Percentiles rank a stretch among this genome's conserved stretches.
These are phyloP conservation scores for Cyclostephanos invisitatus DNA, from an alignment of 108 stramenopile species.

Conservation along the genomic window DNA sequence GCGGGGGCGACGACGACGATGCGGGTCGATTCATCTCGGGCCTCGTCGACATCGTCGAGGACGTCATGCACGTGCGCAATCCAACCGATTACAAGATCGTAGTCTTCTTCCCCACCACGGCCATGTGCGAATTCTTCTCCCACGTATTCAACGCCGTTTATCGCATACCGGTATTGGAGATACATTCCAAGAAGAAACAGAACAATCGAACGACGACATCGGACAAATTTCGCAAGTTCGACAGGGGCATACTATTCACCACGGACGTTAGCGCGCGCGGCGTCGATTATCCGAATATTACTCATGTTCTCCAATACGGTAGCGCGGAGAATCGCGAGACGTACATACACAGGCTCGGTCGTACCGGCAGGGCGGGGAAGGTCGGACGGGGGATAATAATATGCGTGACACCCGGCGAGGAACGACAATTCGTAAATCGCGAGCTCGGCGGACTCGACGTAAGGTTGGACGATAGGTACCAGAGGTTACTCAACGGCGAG, in stretches of 20 bases:
- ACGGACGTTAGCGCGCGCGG: constrained; percentile 83
- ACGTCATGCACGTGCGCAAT: constrained; percentile 64
- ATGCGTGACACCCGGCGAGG: constrained; percentile 21
- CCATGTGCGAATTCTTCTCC: constrained; percentile 64
- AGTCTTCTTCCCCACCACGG: constrained; percentile 84
- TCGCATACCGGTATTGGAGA: constrained; percentile 69
- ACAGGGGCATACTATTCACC: constrained; percentile 65
- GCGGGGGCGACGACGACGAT: constrained; percentile 3
- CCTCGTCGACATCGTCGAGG: constrained; percentile 45
- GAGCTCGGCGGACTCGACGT: constrained; percentile 45
- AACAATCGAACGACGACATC: constrained; percentile 58
- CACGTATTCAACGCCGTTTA: constrained; percentile 63
- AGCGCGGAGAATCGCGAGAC: constrained; percentile 71
- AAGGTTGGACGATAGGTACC: constrained; percentile 30
- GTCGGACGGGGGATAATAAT: constrained; percentile 52
- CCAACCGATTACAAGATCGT: constrained; percentile 80
- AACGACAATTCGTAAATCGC: constrained; percentile 22
- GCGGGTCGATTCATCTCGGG: constrained; percentile 33
- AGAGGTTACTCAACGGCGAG: constrained; percentile 35
- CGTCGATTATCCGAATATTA: constrained; percentile 82
- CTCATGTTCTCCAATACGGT: constrained; percentile 76
- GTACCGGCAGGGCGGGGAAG: constrained; percentile 80
- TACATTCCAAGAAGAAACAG: constrained; percentile 80
- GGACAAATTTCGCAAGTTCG: constrained; percentile 56
- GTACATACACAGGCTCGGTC: constrained; percentile 84